phyloP scores from a whole-genome alignment of 352 stramenopile species.

The Globisporangium cylindrosporum region DNA sequence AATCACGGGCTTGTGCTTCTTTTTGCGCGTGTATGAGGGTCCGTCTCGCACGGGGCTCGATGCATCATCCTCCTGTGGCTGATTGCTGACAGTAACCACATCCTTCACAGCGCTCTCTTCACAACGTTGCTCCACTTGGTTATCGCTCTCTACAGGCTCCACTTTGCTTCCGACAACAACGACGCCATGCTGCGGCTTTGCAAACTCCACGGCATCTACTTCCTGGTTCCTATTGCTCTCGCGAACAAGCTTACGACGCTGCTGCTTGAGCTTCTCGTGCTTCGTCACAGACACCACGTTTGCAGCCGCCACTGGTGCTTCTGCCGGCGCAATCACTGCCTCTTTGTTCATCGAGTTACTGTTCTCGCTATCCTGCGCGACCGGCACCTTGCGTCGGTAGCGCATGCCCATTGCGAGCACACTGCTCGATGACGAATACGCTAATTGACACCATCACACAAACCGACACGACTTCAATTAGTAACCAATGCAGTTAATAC shows the following conservation, averaged over 20 bases:
- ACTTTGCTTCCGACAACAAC: neutral
- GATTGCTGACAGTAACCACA: neutral
- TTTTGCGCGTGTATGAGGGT: constrained; percentile 18
- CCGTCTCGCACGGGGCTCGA: neutral
- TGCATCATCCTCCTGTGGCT: neutral
- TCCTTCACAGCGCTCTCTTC: neutral
- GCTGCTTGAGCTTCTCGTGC: constrained; percentile 7
- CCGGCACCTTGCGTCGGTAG: constrained; percentile 52
- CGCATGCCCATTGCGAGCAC: constrained; percentile 26
- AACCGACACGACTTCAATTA: neutral
- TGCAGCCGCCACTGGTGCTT: neutral
- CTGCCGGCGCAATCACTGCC: constrained; percentile 1
- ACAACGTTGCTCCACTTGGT: constrained; percentile 11
- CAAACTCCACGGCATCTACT: neutral
- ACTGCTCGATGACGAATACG: constrained; percentile 10
- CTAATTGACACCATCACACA: neutral
- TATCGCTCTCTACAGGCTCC: neutral
- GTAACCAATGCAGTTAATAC: neutral
- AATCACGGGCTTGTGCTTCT: constrained; percentile 21
- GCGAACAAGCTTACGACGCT: constrained; percentile 1
- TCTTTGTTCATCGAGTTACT: constrained; percentile 14
- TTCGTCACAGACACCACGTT: neutral
- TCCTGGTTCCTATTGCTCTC: constrained; percentile 1
- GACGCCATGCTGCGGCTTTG: neutral
- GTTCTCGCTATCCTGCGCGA: constrained; percentile 23